phyloP scores from a whole-genome alignment of 2,329 filamentous ascomycete genomes.

The Fusarium hainanense region DNA sequence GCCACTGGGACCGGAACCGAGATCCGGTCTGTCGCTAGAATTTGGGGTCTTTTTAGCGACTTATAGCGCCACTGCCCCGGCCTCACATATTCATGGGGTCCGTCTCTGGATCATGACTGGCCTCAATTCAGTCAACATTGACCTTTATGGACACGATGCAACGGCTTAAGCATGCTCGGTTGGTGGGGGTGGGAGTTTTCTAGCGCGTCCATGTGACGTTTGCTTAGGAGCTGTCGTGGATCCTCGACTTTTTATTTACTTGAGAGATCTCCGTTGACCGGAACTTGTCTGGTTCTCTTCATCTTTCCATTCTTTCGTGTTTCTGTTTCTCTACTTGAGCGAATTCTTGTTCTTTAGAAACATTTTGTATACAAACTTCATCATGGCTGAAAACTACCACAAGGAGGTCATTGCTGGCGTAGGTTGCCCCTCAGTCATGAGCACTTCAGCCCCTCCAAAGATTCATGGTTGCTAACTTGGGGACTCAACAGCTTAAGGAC shows the following conservation, averaged over 20 bases:
- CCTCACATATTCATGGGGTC: slow-evolving; percentile 10
- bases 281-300: slow-evolving; percentile 3
- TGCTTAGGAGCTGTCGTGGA: slow-evolving; percentile 28
- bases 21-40: slow-evolving; percentile 29
- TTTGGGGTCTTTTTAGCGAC: slow-evolving; percentile 10
- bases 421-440: slow-evolving; percentile 39
- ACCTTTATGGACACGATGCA: slow-evolving; percentile 8
- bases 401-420: slow-evolving; percentile 45
- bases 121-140: slow-evolving; percentile 2
- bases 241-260: slow-evolving; percentile 29
- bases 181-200: slow-evolving; percentile 37
- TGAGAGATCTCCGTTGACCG: slow-evolving; percentile 10
- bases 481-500: slow-evolving; percentile 40
- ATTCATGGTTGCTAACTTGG: slow-evolving; percentile 22
- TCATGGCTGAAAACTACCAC: slow-evolving; percentile 46
- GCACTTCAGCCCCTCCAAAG: slow-evolving; percentile 2
- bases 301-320: not conserved
- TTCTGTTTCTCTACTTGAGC: slow-evolving; percentile 1
- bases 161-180: slow-evolving; percentile 7
- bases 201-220: slow-evolving; percentile 43
- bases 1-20: slow-evolving; percentile 33
- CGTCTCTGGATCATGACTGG: slow-evolving; percentile 8
- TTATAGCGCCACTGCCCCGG: slow-evolving; percentile 5
- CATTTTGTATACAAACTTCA: slow-evolving; percentile 9
- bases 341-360: slow-evolving; percentile 9